Evolutionary conservation across 768 basidiomycete genomes (phyloP), one percentile per base, ranked within the genome.

Genomic region (Hygrocybe punicea): DNA sequence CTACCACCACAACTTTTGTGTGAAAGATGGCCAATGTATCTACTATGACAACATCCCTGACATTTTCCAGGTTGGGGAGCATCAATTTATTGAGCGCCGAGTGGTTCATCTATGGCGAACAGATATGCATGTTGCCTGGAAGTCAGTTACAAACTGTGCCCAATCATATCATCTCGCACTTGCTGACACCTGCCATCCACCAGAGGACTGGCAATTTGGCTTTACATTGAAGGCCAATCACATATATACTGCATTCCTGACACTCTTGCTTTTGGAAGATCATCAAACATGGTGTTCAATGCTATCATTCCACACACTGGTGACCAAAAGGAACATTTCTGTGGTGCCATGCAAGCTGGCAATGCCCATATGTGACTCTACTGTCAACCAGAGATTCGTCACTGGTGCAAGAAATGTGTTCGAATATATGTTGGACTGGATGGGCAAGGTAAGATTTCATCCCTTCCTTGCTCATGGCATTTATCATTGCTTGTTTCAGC

Each of bases 231-330:
- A 25, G 25, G 25, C 21, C 33, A 10, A 34, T 29, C 67, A 73
- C 42, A 63, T 73, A 11, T 73, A 68, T 64, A 65, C 69, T 57
- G 64, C 59, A 0, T 73, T 71, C 47, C 48, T 69, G 11, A 59
- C 67, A 3, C 19, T 62, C 9, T 58, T 65, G 1, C 63, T 72
- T 2, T 63, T 74, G 8, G 62, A 72, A 8, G 65, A 71, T 49
- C 10, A 44, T 21, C 40, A 44, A 21, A 21, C 16, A 21, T 48
- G 23, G 24, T 5, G 65, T 36, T 55, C 60, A 10, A 58, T 71
- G 1, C 47, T 62, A 53, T 55, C 4, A n/a, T 48, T 17, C 33
- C 50, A 14, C 48, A 34, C n/a, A 14, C 65, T 1, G 14, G 17
- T 7, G 69, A 72, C 45, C 58, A 63, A 29, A 16, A 45, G 9